phyloP scores from a whole-genome alignment of 1,139 yeast genomes.

The Casaregolazyma lundiana region DNA sequence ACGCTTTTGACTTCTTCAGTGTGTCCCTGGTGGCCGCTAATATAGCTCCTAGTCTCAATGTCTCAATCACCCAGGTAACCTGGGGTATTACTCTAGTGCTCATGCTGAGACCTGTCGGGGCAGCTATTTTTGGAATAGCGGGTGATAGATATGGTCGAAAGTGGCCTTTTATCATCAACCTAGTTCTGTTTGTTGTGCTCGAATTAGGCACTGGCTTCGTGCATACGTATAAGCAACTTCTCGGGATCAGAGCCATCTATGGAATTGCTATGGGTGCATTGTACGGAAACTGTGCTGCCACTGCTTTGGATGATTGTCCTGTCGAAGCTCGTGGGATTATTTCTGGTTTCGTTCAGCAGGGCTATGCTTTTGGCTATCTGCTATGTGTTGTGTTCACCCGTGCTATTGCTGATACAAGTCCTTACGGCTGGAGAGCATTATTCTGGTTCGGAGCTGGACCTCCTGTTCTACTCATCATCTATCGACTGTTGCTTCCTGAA shows the following conservation, averaged over 20 bases:
- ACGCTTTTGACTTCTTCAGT: slow-evolving; percentile 72
- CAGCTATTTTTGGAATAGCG: slow-evolving; percentile 61
- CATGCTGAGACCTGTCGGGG: slow-evolving; percentile 78
- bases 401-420: slow-evolving; percentile 48
- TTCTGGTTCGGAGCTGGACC: slow-evolving; percentile 80
- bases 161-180: slow-evolving; percentile 58
- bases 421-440: slow-evolving; percentile 67
- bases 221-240: slow-evolving; percentile 55
- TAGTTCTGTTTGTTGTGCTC: slow-evolving; percentile 49
- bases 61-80: slow-evolving; percentile 51
- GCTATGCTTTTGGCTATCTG: slow-evolving; percentile 67
- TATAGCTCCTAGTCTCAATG: slow-evolving; percentile 51
- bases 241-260: slow-evolving; percentile 64
- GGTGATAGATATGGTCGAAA: slow-evolving; percentile 71
- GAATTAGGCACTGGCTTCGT: slow-evolving; percentile 75
- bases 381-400: slow-evolving; percentile 61
- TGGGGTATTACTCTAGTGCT: slow-evolving; percentile 81
- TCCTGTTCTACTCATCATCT: slow-evolving; percentile 50
- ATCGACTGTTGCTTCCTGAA: slow-evolving; percentile 56
- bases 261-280: slow-evolving; percentile 71
- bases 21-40: slow-evolving; percentile 57
- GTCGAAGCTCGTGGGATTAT: slow-evolving; percentile 52
- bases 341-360: slow-evolving; percentile 67
- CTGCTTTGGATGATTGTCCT: slow-evolving; percentile 69
- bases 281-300: slow-evolving; percentile 63